Evolutionary conservation across 2,329 filamentous ascomycete species (phyloP), one percentile per base, ranked within the genome.

Genomic region (Phaeoacremonium minimum): DNA sequence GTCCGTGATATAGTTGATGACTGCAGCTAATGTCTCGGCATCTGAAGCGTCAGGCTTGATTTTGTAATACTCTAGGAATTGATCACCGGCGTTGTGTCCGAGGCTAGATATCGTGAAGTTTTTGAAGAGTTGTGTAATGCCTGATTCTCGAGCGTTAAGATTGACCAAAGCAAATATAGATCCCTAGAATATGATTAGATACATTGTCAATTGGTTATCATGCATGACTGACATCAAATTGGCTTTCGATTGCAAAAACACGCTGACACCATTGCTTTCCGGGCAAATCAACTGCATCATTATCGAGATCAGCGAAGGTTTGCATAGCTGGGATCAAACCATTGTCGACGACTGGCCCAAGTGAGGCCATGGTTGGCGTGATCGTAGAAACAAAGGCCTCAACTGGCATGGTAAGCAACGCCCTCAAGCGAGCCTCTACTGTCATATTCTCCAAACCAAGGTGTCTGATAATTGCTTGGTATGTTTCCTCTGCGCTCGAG

Each of bases 371-470:
- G 9, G 9, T n/a, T 4, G 20, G 31, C 3, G n/a, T 28, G 9
- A 47, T 15, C 28, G 42, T 45, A 13, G 28, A 22, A 3, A 19
- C 29, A 6, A 47, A 22, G 18, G 41, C 38, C 26, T 33, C 26
- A 7, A 33, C 36, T 2, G 45, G 41, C 13, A 37, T 32, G 14
- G 28, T 30, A 7, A 46, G 38, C 7, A 47, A 38, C 8, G 34
- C 28, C 15, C 49, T 32, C 14, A 47, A 37, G 7, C 73, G 35
- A 46, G 71, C n/a, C 64, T 68, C 40, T 72, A 73, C 3, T 63
- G 69, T 26, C 63, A 73, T 43, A 62, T 77, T 29, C 66, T 75
- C 31, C 60, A 74, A 39, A 56, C 67, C 19, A 66, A 79, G 48
- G 48, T 50, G 14, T 67, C 70, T n/a, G 71, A 78, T 45, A 73